phyloP scores from a whole-genome alignment of 768 basidiomycete species.

The Mycena epipterygia region DNA sequence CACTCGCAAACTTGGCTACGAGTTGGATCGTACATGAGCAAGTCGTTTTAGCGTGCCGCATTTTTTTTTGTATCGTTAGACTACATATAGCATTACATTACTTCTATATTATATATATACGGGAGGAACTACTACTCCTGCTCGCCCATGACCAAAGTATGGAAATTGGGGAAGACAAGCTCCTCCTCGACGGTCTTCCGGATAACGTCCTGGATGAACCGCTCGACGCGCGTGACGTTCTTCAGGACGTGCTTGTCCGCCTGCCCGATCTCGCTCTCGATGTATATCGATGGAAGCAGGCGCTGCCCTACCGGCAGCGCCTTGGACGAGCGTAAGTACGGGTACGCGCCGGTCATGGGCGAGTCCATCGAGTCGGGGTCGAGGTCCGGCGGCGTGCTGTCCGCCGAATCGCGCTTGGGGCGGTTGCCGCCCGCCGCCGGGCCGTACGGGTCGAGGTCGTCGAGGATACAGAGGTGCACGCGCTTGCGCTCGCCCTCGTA shows the following conservation, averaged over 20 bases:
- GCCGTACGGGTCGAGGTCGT: conserved; percentile 89
- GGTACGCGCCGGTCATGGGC: conserved; percentile 47
- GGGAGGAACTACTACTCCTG: conserved; percentile 22
- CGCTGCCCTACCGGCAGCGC: conserved; percentile 86
- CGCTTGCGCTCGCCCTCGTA: conserved; percentile 88
- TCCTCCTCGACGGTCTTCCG: conserved; percentile 96
- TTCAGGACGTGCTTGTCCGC: conserved; percentile 95
- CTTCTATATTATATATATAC: conserved; percentile 3
- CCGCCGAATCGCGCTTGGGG: conserved; percentile 63
- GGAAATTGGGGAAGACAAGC: conserved; percentile 96
- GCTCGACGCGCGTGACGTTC: conserved; percentile 95
- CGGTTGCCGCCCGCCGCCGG: conserved; percentile 66
- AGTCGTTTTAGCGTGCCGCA: conserved; percentile 63
- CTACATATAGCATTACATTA: conserved; percentile 25
- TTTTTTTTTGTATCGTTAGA: conserved; percentile 16
- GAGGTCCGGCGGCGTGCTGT: conserved; percentile 70
- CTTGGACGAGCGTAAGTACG: conserved; percentile 69
- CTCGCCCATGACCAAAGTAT: conserved; percentile 76
- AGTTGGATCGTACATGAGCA: conserved; percentile 98
- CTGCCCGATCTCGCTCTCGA: conserved; percentile 98
- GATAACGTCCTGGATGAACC: conserved; percentile 95
- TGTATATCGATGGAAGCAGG: conserved; percentile 86
- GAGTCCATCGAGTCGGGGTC: conserved; percentile 58
- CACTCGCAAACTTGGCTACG: conserved; percentile 93
- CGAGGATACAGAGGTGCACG: conserved; percentile 90